These are phyloP conservation scores for Lichtheimia ramosa DNA, from an alignment of 371 early-diverging fungal genomes.

Conservation along the genomic window DNA sequence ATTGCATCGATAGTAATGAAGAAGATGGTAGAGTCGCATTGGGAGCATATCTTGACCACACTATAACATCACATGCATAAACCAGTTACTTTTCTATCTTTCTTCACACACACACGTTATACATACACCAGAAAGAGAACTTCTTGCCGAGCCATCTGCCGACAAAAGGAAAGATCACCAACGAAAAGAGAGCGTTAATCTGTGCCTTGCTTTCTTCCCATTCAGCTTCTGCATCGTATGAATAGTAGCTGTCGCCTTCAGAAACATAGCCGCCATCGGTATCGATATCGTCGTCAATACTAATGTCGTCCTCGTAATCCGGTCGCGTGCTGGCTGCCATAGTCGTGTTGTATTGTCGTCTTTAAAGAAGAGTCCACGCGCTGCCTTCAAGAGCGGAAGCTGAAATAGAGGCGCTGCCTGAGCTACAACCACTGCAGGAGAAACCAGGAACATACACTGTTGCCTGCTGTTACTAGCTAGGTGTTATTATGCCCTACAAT, in stretches of 20 bases:
- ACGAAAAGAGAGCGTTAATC: slow-evolving; percentile 50
- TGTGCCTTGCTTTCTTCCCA: slow-evolving; percentile 69
- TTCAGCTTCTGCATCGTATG: slow-evolving; percentile 56
- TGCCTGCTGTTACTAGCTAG: too few relatives aligned
- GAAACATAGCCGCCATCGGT: slow-evolving; percentile 22
- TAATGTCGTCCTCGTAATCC: slow-evolving; percentile 25
- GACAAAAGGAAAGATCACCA: slow-evolving; percentile 59
- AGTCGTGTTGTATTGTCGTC: neutral
- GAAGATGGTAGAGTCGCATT: slow-evolving; percentile 2
- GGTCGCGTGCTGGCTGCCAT: neutral
- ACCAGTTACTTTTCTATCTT: neutral
- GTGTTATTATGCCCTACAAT: too few relatives aligned
- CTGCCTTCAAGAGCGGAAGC: too few relatives aligned
- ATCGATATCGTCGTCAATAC: slow-evolving; percentile 25
- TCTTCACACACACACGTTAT: neutral
- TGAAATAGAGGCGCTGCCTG: too few relatives aligned
- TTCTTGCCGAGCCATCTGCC: slow-evolving; percentile 65
- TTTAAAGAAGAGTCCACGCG: too few relatives aligned
- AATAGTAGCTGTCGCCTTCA: slow-evolving; percentile 23
- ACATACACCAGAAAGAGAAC: slow-evolving; percentile 58
- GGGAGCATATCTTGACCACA: slow-evolving; percentile 25
- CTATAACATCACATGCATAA: neutral
- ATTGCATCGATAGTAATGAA: slow-evolving; percentile 12
- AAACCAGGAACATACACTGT: too few relatives aligned
- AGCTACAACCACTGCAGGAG: too few relatives aligned